Percentiles rank a stretch among this genome's conserved stretches.
phyloP scores from a whole-genome alignment of 805 yeast genomes.

The Cyberlindnera lachancei region DNA sequence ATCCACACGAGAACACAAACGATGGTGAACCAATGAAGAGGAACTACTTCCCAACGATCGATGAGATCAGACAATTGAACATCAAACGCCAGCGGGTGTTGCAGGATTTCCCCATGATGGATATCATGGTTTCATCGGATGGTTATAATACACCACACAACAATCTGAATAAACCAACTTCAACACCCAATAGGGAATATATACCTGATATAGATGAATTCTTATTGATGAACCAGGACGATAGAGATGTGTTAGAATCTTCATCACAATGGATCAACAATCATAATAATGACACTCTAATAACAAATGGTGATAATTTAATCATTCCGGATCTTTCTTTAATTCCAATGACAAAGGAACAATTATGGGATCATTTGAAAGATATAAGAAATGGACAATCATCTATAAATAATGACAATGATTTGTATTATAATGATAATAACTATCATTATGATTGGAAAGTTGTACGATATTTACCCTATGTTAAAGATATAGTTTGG shows the following conservation, averaged over 20 bases:
- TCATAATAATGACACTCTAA: neutral
- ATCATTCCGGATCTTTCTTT: constrained; percentile 8
- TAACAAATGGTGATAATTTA: no score
- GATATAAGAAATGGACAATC: no score
- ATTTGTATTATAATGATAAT: no score
- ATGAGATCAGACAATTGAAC: constrained; percentile 21
- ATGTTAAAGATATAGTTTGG: no score
- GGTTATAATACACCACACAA: constrained; percentile 2
- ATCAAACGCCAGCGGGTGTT: constrained; percentile 28
- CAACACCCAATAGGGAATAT: constrained; percentile 6
- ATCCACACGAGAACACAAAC: no score
- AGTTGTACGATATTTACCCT: no score
- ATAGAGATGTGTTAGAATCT: constrained; percentile 12
- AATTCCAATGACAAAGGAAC: neutral
- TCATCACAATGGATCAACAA: constrained; percentile 9
- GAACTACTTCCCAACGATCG: constrained; percentile 14
- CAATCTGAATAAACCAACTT: constrained; percentile 5
- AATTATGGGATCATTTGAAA: constrained; percentile 4
- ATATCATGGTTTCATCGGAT: constrained; percentile 17
- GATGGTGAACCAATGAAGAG: constrained; percentile 6
- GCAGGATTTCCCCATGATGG: constrained; percentile 26
- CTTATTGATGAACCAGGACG: constrained; percentile 17
- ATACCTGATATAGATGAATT: constrained; percentile 19
- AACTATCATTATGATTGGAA: no score
- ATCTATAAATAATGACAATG: no score